Base-by-base conservation (phyloP, 2,329 filamentous ascomycete genomes). In the Fusarium dlaminii region DNA sequence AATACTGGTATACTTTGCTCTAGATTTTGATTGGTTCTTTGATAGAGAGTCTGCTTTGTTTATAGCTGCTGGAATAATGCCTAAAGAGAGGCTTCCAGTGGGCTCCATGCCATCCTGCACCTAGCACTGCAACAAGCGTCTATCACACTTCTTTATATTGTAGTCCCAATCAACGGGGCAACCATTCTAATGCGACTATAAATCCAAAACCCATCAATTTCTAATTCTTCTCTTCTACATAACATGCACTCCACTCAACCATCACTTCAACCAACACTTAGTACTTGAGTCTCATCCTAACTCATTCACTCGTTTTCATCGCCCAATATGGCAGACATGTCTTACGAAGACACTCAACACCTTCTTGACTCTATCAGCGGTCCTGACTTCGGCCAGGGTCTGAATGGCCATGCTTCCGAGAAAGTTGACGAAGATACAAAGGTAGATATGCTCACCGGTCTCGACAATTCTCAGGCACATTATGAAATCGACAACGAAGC, bases 1-100 rank as follows among this genome's bases (percentile, higher is more conserved):
- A 8, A 30, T 2, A 1, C 8, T 24, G n/a, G 10, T 15, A 17
- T 27, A 43, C 6, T 45, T 43, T 57, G 24, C 12, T 15, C 49
- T 5, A 3, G 2, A 3, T 11, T 39, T 22, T 57, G 27, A 60
- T 68, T 68, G 71, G 71, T 1, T 22, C 42, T 71, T 68, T 61
- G 22, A 67, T 17, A 13, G n/a, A 27, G 1, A 67, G 13, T 39
- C 14, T 60, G 22, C 51, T 73, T 72, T 74, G 48, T 74, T 48
- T n/a, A 18, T 34, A 18, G 15, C 5, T 15, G 3, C 32, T 36
- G 6, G 24, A 22, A 45, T 36, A 55, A 43, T 17, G 40, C 15
- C 29, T 39, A 34, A 6, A 8, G 36, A 43, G 14, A 39, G 42
- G 22, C 48, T 54, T 22, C 39, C 49, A 37, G 20, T 34, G 27